These are phyloP conservation scores for Pseudozyma sp. DNA, from an alignment of 1,284 basidiomycete species.

Conservation along the genomic window DNA sequence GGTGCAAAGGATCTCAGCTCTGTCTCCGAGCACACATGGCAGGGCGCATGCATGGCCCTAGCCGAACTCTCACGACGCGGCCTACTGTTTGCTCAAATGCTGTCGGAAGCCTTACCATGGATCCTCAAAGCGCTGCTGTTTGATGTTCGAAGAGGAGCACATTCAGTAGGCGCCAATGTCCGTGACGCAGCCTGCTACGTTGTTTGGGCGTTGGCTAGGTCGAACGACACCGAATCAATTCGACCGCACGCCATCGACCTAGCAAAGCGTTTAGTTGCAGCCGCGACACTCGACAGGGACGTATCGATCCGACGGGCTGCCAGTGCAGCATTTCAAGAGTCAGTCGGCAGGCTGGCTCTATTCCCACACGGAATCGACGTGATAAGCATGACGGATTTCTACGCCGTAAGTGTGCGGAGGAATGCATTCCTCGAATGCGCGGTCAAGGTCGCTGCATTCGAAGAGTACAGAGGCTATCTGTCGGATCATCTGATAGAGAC, in stretches of 20 bases:
- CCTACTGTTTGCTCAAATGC: conserved; percentile 69
- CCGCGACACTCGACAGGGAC: conserved; percentile 90
- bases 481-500: conserved; percentile 81
- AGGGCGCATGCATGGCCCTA: conserved; percentile 90
- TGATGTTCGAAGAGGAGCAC: conserved; percentile 88
- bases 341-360: conserved; percentile 84
- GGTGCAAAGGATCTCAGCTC: conserved; percentile 76
- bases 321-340: conserved; percentile 97
- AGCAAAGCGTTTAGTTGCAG: conserved; percentile 79
- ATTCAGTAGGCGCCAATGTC: conserved; percentile 92
- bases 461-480: conserved; percentile 79
- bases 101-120: conserved; percentile 54
- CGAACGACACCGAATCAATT: conserved; percentile 73
- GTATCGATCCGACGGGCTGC: conserved; percentile 95
- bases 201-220: conserved; percentile 89
- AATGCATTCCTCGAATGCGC: conserved; percentile 86
- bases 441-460: conserved; percentile 84
- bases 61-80: conserved; percentile 90
- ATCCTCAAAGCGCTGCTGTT: conserved; percentile 79
- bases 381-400: conserved; percentile 91
- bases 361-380: conserved; percentile 95
- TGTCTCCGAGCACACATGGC: conserved; percentile 84
- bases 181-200: conserved; percentile 95
- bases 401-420: conserved; percentile 85
- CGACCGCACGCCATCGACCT: conserved; percentile 73